Base-by-base conservation (phyloP, 495 filamentous ascomycete genomes). In the Zalerion maritima region DNA sequence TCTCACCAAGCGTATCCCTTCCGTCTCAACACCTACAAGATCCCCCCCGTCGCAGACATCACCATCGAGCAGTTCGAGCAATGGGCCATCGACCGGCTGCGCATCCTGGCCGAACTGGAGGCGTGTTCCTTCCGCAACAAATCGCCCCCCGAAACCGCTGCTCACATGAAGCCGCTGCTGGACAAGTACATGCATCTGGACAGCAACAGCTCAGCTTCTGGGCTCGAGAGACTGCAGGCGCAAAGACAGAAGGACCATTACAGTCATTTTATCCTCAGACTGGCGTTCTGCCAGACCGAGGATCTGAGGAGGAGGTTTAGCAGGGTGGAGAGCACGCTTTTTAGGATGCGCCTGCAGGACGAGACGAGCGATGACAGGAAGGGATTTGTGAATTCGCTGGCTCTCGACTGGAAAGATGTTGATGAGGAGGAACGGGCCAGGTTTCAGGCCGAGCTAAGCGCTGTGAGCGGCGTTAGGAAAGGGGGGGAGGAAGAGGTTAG, bases 171-270 rank as follows among this genome's bases (percentile, higher is more conserved):
- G 35, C 74, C 81, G 6, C 62, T 93, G 6, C 68, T 94, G 11
- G 67, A 78, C 29, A 91, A 92, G 60, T 81, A 79, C 50, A 70
- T 99, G 13, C 81, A 82, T 3, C 73, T 99, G 21, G 71, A 71
- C 34, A 62, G 80, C 6, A 93, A 85, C 43, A 70, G 74, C 8
- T 73, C 79, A 0, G 60, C 67, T 15, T 65, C 67, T 4, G 43
- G 52, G 7, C 30, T 40, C 2, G 30, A 45, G 2, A 40, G 62
- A 21, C 54, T 83, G 34, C 63, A 63, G 31, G 60, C 69, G 31
- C 79, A 99, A 57, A 73, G 91, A 12, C 80, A 84, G 54, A 91
- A 86, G 53, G 91, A 99, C 43, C 91, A 99, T 54, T 99, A 99
- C 54, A 82, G 76, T 27, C 91, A 99, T 53, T 99, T 93, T 49